phyloP scores from a whole-genome alignment of 192 early-diverging fungal genomes.

The Spinellus fusiger region DNA sequence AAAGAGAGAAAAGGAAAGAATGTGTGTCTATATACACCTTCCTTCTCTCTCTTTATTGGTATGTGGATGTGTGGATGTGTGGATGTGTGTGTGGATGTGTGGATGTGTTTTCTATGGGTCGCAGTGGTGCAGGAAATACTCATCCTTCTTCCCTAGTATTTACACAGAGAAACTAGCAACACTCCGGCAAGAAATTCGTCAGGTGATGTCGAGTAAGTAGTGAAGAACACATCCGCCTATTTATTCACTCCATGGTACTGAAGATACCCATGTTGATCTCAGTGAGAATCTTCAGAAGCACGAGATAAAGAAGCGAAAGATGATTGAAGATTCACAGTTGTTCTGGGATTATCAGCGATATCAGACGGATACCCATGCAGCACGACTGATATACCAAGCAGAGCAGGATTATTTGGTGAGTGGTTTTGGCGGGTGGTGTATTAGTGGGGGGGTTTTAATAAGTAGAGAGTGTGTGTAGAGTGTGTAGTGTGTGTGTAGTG shows the following conservation, averaged over 20 bases:
- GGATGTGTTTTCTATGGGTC: too few species aligned
- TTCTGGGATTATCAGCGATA: constrained; percentile 68
- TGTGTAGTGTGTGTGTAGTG: too few species aligned
- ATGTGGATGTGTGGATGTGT: too few species aligned
- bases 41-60: background rate
- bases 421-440: background rate
- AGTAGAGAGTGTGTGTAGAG: background rate
- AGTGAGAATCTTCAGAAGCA: constrained; percentile 56
- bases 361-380: constrained; percentile 58
- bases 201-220: background rate
- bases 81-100: too few species aligned
- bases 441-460: background rate
- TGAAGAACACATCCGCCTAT: constrained; percentile 14
- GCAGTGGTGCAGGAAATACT: background rate
- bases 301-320: constrained; percentile 48
- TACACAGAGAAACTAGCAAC: background rate
- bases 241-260: constrained; percentile 28
- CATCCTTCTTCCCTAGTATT: background rate
- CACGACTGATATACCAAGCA: constrained; percentile 51
- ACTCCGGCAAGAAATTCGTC: background rate
- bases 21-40: background rate
- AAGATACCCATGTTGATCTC: constrained; percentile 67
- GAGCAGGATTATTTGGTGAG: constrained; percentile 64
- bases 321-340: constrained; percentile 48
- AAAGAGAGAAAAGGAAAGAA: background rate